A percentile compares a stretch with the other conserved stretches of the same genome.
Conservation (phyloP, 1,284 basidiomycete genomes). For the Tremellales sp. region DNA sequence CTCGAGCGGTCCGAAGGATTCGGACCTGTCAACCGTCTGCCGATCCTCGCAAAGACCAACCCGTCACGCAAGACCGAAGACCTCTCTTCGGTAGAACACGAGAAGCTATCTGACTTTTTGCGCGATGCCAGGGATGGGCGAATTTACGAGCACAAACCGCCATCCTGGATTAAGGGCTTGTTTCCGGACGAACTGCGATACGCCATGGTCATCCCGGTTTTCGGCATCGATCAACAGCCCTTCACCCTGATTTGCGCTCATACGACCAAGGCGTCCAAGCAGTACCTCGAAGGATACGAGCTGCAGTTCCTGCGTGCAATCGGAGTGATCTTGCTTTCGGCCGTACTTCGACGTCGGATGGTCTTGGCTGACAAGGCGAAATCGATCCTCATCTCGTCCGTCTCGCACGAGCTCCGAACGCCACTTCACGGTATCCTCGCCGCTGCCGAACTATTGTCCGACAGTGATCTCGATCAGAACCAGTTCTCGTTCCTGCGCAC, state of each 20-base stretch:
- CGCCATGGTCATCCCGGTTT: slow-evolving; percentile 83
- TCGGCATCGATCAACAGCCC: slow-evolving; percentile 87
- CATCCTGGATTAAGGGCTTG: slow-evolving; percentile 69
- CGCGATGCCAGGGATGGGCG: slow-evolving; percentile 72
- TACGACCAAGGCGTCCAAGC: slow-evolving; percentile 69
- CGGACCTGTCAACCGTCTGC: slow-evolving; percentile 34
- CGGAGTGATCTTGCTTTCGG: slow-evolving; percentile 91
- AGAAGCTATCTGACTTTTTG: slow-evolving; percentile 69
- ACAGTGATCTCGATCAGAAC: slow-evolving; percentile 72
- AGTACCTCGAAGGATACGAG: slow-evolving; percentile 86
- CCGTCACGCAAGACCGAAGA: slow-evolving; percentile 24
- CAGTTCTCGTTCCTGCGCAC: slow-evolving; percentile 77
- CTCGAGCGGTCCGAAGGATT: slow-evolving; percentile 32
- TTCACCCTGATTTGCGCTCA: slow-evolving; percentile 91
- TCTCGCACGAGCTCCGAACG: slow-evolving; percentile 88
- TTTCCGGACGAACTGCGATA: slow-evolving; percentile 76
- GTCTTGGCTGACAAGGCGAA: slow-evolving; percentile 79
- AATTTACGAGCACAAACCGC: slow-evolving; percentile 77
- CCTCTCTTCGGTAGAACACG: slow-evolving; percentile 66
- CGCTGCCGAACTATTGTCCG: slow-evolving; percentile 79
- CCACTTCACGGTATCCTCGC: slow-evolving; percentile 87
- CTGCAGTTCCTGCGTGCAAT: slow-evolving; percentile 81
- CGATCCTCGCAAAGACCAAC: slow-evolving; percentile 29
- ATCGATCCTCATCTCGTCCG: slow-evolving; percentile 56
- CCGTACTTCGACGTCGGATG: slow-evolving; percentile 88